Conservation (phyloP, 306 rosid genomes). For the Oxytropis ochrocephala region DNA sequence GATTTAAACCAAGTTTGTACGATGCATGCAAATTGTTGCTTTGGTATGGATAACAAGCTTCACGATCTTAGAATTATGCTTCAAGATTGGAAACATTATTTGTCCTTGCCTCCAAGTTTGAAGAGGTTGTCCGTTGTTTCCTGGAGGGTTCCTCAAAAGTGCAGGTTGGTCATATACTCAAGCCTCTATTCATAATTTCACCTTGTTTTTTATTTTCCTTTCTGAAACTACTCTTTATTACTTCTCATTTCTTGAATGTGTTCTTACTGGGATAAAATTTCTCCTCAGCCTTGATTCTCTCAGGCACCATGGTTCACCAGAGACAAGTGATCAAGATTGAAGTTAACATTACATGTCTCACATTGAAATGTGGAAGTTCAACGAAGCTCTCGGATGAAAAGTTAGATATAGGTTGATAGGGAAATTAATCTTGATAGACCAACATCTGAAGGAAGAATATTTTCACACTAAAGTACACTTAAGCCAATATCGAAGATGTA, state of each 20-base stretch:
- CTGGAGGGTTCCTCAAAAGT: conserved; percentile 89
- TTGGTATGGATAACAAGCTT: conserved; percentile 79
- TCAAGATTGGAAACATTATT: conserved; percentile 75
- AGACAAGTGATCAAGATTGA: conserved; percentile 19
- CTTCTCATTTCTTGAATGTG: neutral
- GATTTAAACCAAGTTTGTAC: conserved; percentile 89
- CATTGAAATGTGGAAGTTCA: conserved; percentile 17
- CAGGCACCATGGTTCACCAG: conserved; percentile 26
- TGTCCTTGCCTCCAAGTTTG: conserved; percentile 62
- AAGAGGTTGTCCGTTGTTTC: conserved; percentile 46
- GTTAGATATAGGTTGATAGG: conserved; percentile 15
- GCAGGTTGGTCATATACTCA: conserved; percentile 46
- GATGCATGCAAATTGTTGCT: conserved; percentile 96
- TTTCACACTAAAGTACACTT: neutral
- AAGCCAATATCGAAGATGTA: conserved; percentile 13
- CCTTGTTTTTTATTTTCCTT: conserved; percentile 1
- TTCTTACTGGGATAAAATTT: conserved; percentile 18
- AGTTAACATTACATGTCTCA: neutral
- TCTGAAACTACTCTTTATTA: conserved; percentile 10
- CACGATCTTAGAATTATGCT: conserved; percentile 80
- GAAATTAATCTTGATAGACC: conserved; percentile 18
- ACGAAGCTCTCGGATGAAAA: conserved; percentile 1
- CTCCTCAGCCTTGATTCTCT: conserved; percentile 55
- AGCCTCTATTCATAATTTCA: neutral
- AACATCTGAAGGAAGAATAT: conserved; percentile 6